A percentile compares a stretch with the other conserved stretches of the same genome.
Evolutionary conservation across 169 alveolate species (phyloP).

Genomic region (Eimeria sp.): DNA sequence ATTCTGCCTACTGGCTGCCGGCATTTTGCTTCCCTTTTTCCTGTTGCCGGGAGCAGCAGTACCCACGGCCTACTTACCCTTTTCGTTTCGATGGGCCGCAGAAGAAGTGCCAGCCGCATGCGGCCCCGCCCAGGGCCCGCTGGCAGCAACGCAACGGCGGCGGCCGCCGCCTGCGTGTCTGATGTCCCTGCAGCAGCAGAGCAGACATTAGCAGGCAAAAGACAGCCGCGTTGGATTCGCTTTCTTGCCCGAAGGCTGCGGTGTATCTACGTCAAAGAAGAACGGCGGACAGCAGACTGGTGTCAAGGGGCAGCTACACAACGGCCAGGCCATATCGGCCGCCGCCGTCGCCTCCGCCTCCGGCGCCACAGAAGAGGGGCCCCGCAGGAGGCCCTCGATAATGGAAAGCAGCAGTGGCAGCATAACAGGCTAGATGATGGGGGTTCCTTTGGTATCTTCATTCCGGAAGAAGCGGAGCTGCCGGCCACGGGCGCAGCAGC

Average conservation of each 20-base stretch:
- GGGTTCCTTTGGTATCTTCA: background rate
- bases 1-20: background rate
- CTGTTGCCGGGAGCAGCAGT: background rate
- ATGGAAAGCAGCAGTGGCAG: constrained; percentile 1
- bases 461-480: background rate
- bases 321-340: background rate
- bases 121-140: constrained; percentile 20
- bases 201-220: background rate
- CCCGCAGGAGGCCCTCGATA: background rate
- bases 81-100: background rate
- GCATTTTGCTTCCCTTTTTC: background rate
- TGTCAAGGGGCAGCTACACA: background rate
- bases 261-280: constrained; percentile 43
- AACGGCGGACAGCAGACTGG: background rate
- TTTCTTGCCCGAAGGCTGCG: constrained; percentile 51
- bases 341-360: constrained; percentile 64
- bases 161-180: background rate
- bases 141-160: background rate
- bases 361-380: constrained; percentile 38
- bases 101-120: constrained; percentile 24
- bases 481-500: constrained; percentile 9
- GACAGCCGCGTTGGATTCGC: constrained; percentile 55
- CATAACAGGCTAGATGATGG: background rate
- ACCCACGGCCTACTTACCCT: background rate
- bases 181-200: background rate